Conservation (phyloP, 2,329 filamentous ascomycete genomes). For the Stemphylium beticola region DNA sequence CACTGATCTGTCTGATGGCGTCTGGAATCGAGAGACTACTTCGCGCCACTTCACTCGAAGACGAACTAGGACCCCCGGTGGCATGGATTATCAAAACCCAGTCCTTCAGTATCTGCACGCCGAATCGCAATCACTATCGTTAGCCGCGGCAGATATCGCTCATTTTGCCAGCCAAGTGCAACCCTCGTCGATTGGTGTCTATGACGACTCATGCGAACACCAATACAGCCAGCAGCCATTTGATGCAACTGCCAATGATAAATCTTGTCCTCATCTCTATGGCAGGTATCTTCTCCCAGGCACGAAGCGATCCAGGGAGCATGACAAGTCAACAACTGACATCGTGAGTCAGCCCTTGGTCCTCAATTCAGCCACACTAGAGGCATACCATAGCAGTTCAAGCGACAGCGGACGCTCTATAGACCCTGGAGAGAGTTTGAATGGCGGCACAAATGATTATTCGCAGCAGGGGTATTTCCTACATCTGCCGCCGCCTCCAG, state of each 20-base stretch:
- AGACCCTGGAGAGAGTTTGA: slow-evolving; percentile 2
- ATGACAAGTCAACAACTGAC: neutral
- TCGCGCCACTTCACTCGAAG: slow-evolving; percentile 2
- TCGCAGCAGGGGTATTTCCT: slow-evolving; percentile 1
- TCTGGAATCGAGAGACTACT: neutral
- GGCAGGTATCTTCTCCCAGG: neutral
- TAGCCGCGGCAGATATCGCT: neutral
- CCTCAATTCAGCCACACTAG: neutral
- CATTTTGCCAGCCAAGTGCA: slow-evolving; percentile 16
- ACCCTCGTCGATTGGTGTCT: neutral
- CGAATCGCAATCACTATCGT: too few species aligned
- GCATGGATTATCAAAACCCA: slow-evolving; percentile 1
- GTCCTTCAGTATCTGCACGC: neutral
- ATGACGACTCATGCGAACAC: too few species aligned
- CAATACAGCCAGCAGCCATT: neutral
- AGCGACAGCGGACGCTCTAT: neutral
- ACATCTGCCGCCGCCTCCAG: neutral
- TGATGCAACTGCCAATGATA: neutral
- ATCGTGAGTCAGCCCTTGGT: neutral
- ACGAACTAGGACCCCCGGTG: neutral
- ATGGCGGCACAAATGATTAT: neutral
- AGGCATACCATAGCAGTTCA: neutral
- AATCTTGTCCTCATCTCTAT: neutral
- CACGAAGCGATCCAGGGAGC: neutral
- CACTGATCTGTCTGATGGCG: neutral